phyloP scores from a whole-genome alignment of 2,329 filamentous ascomycete species.

The Fusarium sp. region DNA sequence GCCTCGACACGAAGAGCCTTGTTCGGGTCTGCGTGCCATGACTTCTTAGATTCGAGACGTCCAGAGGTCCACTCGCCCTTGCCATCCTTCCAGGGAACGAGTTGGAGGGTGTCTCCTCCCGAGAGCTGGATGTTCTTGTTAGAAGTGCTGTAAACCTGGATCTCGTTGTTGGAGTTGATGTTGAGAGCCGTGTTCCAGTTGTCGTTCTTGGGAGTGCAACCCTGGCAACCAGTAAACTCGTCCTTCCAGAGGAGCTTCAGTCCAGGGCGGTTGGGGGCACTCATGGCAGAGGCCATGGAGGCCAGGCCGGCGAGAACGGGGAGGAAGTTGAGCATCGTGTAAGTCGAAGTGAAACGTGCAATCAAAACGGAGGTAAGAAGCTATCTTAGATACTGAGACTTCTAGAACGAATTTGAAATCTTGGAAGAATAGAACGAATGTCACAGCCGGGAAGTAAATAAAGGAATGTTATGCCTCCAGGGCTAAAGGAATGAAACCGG shows the following conservation, averaged over 20 bases:
- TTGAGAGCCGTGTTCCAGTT: conserved; percentile 61
- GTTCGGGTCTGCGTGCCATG: conserved; percentile 58
- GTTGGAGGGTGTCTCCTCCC: conserved; percentile 63
- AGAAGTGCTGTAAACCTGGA: conserved; percentile 59
- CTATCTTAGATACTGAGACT: conserved; percentile 12
- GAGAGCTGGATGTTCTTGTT: conserved; percentile 62
- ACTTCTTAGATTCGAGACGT: conserved; percentile 60
- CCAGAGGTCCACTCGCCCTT: conserved; percentile 61
- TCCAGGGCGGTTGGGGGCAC: conserved; percentile 54
- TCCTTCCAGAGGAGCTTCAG: conserved; percentile 60
- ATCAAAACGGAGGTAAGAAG: neutral
- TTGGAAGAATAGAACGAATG: conserved; percentile 6
- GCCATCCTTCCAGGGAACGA: conserved; percentile 58
- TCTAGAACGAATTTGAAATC: conserved; percentile 2
- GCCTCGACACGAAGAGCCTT: conserved; percentile 58
- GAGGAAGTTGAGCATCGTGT: conserved; percentile 45
- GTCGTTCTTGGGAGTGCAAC: conserved; percentile 51
- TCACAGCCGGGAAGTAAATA: conserved; percentile 21
- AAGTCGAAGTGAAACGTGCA: conserved; percentile 26
- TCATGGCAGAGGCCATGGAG: conserved; percentile 50
- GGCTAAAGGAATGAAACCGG: conserved; percentile 37
- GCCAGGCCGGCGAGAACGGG: conserved; percentile 37
- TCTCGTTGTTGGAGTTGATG: conserved; percentile 62
- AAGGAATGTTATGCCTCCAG: conserved; percentile 40
- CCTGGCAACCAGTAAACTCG: conserved; percentile 56